Evolutionary conservation across 148 eudicot species (phyloP).

Genomic region (Pouteria glomerata): DNA sequence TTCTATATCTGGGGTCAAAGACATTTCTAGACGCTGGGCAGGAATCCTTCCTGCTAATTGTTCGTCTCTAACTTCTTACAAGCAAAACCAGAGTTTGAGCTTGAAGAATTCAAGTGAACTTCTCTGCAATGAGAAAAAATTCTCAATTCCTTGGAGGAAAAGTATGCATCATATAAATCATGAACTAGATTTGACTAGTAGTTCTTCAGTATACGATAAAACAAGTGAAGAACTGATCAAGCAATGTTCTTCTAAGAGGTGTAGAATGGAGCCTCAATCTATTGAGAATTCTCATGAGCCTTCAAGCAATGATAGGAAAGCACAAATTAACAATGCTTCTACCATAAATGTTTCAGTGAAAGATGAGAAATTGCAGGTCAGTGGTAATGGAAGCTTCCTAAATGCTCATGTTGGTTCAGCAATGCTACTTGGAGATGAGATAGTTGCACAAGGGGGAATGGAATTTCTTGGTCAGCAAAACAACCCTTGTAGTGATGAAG

Average conservation of each 20-base stretch:
- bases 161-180: conserved; percentile 16
- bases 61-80: conserved; percentile 39
- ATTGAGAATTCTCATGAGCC: conserved; percentile 14
- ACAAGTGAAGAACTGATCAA: conserved; percentile 20
- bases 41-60: conserved; percentile 81
- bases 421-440: conserved; percentile 17
- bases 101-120: conserved; percentile 32
- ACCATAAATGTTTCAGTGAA: conserved; percentile 8
- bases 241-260: conserved; percentile 51
- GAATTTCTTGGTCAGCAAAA: conserved; percentile 22
- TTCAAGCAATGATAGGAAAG: conserved; percentile 13
- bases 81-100: conserved; percentile 24
- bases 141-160: conserved; percentile 22
- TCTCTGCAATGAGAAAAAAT: conserved; percentile 21
- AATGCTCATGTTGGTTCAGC: conserved; percentile 17
- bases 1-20: conserved; percentile 29
- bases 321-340: conserved; percentile 4
- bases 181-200: conserved; percentile 31
- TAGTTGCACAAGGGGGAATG: conserved; percentile 14
- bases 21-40: conserved; percentile 22
- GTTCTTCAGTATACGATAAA: conserved; percentile 23
- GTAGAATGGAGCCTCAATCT: conserved; percentile 32
- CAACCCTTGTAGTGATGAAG: conserved; percentile 39
- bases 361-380: conserved; percentile 14
- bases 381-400: conserved; percentile 16